These are phyloP conservation scores for Sarocladium kiliense DNA, from an alignment of 2,329 filamentous ascomycete genomes.

Conservation along the genomic window DNA sequence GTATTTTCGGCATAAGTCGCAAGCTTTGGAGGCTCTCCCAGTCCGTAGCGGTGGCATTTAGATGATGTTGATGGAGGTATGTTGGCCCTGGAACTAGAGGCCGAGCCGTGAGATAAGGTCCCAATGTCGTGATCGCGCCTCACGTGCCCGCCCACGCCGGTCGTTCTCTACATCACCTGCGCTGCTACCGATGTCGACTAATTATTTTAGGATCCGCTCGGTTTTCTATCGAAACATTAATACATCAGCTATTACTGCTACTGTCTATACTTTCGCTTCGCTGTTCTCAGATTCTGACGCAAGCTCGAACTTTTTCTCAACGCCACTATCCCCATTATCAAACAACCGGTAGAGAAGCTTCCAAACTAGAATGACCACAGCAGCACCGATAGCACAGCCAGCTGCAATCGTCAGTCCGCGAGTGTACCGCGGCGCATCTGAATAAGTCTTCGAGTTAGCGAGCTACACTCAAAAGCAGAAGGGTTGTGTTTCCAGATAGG, in stretches of 20 bases:
- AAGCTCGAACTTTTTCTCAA: constrained; percentile 29
- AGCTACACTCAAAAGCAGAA: too few relatives aligned
- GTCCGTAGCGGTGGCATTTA: constrained; percentile 18
- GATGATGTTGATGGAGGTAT: neutral
- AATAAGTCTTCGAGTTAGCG: too few relatives aligned
- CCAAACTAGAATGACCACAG: constrained; percentile 21
- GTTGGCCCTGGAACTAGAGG: too few relatives aligned
- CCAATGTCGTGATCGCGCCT: too few relatives aligned
- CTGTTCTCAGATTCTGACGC: constrained; percentile 11
- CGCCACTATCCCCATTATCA: constrained; percentile 21
- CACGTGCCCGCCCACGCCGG: too few relatives aligned
- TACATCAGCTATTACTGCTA: too few relatives aligned
- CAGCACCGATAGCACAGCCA: constrained; percentile 18
- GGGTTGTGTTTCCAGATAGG: too few relatives aligned
- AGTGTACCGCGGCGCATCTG: constrained; percentile 21
- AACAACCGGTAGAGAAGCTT: constrained; percentile 23
- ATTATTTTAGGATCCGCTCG: too few relatives aligned
- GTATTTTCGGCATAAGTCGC: constrained; percentile 18
- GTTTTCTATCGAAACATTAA: too few relatives aligned
- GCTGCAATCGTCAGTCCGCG: constrained; percentile 20
- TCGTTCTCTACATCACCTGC: too few relatives aligned
- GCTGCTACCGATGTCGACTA: too few relatives aligned
- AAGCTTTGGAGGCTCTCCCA: constrained; percentile 21
- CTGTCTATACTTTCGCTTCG: neutral
- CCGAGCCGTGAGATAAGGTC: too few relatives aligned